These are phyloP conservation scores for Triadica sebifera DNA, from an alignment of 345 rosid genomes.

Conservation along the genomic window DNA sequence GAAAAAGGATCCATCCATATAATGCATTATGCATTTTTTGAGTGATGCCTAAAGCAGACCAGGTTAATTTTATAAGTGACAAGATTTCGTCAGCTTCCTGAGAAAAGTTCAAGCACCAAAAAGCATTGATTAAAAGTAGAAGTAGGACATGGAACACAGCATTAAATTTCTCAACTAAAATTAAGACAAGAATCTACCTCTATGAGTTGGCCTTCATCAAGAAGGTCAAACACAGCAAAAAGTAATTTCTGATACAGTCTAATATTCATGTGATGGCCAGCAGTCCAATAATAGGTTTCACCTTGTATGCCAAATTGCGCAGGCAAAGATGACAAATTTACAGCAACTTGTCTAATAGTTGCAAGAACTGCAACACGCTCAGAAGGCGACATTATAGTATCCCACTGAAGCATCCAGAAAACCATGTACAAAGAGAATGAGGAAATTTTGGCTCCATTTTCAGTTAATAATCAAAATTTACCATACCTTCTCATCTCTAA, in stretches of 20 bases:
- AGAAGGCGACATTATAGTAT: slow-evolving; percentile 60
- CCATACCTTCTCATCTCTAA: slow-evolving; percentile 70
- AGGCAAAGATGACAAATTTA: slow-evolving; percentile 57
- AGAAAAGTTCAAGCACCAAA: slow-evolving; percentile 19
- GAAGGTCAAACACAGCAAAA: slow-evolving; percentile 71
- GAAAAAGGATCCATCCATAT: slow-evolving; percentile 80
- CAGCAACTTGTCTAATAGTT: slow-evolving; percentile 61
- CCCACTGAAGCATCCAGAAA: slow-evolving; percentile 63
- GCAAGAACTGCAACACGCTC: slow-evolving; percentile 73
- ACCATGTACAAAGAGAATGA: not conserved
- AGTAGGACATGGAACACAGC: slow-evolving; percentile 5
- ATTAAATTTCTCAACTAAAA: slow-evolving; percentile 8
- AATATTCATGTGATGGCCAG: slow-evolving; percentile 71
- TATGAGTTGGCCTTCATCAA: slow-evolving; percentile 89
- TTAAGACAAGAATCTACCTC: slow-evolving; percentile 52
- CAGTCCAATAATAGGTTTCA: slow-evolving; percentile 81
- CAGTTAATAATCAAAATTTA: slow-evolving; percentile 5
- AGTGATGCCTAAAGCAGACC: slow-evolving; percentile 93
- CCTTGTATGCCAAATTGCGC: slow-evolving; percentile 58
- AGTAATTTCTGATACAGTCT: slow-evolving; percentile 80
- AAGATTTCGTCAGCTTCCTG: slow-evolving; percentile 74
- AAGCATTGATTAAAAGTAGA: slow-evolving; percentile 8
- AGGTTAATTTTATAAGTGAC: slow-evolving; percentile 58
- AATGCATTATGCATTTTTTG: slow-evolving; percentile 67
- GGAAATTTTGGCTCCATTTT: not conserved